Percentiles rank a stretch among this genome's conserved stretches.
Evolutionary conservation across 2,329 filamentous ascomycete species (phyloP).

Genomic region (Ceratocystis albifundus): DNA sequence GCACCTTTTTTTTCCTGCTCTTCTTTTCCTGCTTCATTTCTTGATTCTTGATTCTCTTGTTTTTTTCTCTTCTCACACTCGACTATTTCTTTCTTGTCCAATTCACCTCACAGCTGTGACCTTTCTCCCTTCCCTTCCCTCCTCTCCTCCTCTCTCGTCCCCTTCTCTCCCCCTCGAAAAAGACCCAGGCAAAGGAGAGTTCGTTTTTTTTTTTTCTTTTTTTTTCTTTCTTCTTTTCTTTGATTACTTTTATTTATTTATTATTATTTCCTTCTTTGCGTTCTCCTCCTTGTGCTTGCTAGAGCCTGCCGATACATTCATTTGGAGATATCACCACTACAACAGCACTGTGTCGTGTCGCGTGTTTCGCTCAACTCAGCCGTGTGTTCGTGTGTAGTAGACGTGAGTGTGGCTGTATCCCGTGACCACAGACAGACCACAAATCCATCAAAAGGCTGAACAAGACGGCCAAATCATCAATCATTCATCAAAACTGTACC

Average conservation of each 20-base stretch:
- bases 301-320: neutral
- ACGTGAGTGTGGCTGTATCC: conserved; percentile 20
- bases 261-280: conserved; percentile 18
- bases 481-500: too few species aligned
- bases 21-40: conserved; percentile 14
- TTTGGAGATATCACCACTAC: neutral
- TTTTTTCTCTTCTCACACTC: neutral
- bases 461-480: conserved; percentile 10
- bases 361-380: neutral
- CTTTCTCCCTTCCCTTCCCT: neutral
- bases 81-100: neutral
- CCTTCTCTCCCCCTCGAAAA: too few species aligned
- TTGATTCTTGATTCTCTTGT: conserved; percentile 18
- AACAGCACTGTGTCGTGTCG: too few species aligned
- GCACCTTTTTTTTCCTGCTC: conserved; percentile 12
- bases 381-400: neutral
- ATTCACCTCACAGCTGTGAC: too few species aligned
- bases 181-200: conserved; percentile 7
- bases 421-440: conserved; percentile 12
- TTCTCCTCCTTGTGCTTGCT: conserved; percentile 24
- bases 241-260: conserved; percentile 11
- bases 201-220: neutral
- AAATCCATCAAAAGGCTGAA: conserved; percentile 16
- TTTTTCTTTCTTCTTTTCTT: neutral
- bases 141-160: neutral